Evolutionary conservation across 495 filamentous ascomycete genomes (phyloP).

Genomic region (Aspergillus egyptiacus): DNA sequence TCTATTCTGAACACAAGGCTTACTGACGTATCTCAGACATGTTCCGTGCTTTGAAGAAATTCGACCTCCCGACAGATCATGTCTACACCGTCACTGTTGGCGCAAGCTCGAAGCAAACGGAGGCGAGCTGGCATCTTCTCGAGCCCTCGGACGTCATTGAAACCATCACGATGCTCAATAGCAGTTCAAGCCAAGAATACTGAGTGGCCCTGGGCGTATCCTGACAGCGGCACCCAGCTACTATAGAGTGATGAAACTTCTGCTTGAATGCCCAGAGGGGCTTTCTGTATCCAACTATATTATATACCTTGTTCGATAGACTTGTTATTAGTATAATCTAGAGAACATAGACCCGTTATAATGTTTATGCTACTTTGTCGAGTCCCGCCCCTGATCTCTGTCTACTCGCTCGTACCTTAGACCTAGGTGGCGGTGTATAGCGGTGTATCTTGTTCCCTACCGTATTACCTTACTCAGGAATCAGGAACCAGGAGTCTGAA

Average conservation of each 20-base stretch:
- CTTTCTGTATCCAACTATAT: neutral
- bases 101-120: slow-evolving; percentile 76
- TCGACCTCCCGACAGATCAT: slow-evolving; percentile 51
- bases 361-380: too few relatives aligned
- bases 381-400: too few relatives aligned
- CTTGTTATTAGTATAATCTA: neutral
- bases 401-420: too few relatives aligned
- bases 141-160: slow-evolving; percentile 84
- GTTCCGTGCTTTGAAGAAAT: slow-evolving; percentile 60
- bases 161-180: slow-evolving; percentile 64
- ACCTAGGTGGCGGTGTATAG: too few relatives aligned
- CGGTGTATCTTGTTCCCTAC: too few relatives aligned
- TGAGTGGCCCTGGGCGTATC: slow-evolving; percentile 3
- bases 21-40: slow-evolving; percentile 37
- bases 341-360: slow-evolving; percentile 1
- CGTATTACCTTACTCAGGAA: too few relatives aligned
- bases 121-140: slow-evolving; percentile 79
- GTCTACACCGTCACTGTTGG: slow-evolving; percentile 87
- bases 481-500: too few relatives aligned
- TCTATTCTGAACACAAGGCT: neutral
- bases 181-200: slow-evolving; percentile 30
- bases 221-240: too few relatives aligned
- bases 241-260: neutral
- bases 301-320: slow-evolving; percentile 5
- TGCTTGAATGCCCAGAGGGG: neutral